Conservation (phyloP, 2,329 filamentous ascomycete genomes). For the Xylaria sp. region DNA sequence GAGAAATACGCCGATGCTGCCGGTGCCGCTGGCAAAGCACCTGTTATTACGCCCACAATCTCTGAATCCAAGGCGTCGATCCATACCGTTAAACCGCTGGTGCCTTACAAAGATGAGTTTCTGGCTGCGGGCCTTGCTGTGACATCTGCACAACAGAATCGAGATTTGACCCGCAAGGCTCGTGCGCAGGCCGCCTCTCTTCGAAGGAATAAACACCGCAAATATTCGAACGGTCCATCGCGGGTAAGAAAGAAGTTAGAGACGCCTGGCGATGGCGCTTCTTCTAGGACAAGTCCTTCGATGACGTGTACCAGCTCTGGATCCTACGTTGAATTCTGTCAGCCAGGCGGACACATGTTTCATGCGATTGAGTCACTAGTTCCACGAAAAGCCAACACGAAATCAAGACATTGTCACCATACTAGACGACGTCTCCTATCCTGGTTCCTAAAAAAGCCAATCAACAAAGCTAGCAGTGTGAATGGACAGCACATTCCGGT, state of each 20-base stretch:
- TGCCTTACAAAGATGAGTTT: slow-evolving; percentile 66
- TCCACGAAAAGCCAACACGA: slow-evolving; percentile 31
- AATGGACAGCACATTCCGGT: slow-evolving; percentile 23
- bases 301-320: slow-evolving; percentile 40
- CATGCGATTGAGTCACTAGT: slow-evolving; percentile 38
- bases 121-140: slow-evolving; percentile 65
- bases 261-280: slow-evolving; percentile 34
- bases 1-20: slow-evolving; percentile 56
- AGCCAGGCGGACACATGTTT: slow-evolving; percentile 32
- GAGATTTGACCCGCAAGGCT: slow-evolving; percentile 39
- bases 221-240: slow-evolving; percentile 11
- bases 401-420: slow-evolving; percentile 31
- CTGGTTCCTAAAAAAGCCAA: slow-evolving; percentile 44
- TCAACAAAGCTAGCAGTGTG: slow-evolving; percentile 13
- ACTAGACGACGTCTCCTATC: slow-evolving; percentile 42
- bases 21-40: slow-evolving; percentile 53
- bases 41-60: slow-evolving; percentile 55
- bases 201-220: background rate
- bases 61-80: slow-evolving; percentile 57
- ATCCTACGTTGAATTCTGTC: slow-evolving; percentile 45
- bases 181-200: slow-evolving; percentile 30
- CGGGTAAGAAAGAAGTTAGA: slow-evolving; percentile 34
- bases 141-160: slow-evolving; percentile 61
- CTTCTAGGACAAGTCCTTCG: slow-evolving; percentile 24
- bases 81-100: slow-evolving; percentile 63